phyloP scores from a whole-genome alignment of 164 flowering plant genomes.

The Vitis labrusca region DNA sequence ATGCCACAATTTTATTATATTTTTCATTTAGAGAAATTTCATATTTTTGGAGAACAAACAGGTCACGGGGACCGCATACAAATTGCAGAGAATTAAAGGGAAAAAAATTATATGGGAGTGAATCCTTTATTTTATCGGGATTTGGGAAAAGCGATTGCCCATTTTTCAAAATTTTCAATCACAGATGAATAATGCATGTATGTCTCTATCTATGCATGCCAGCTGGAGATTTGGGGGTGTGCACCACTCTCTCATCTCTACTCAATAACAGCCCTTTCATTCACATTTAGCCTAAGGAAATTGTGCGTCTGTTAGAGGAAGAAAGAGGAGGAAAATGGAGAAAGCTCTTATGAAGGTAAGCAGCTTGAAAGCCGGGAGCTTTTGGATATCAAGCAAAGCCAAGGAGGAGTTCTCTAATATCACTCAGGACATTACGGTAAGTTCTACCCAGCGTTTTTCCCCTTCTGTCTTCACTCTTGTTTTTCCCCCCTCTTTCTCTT shows the following conservation, averaged over 20 bases:
- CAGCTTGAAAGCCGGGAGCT: slow-evolving; percentile 70
- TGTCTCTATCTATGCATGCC: no score
- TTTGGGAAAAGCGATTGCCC: no score
- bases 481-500: background rate
- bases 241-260: background rate
- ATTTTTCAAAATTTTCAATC: no score
- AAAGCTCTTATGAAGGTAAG: slow-evolving; percentile 62
- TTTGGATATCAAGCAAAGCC: slow-evolving; percentile 81
- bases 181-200: no score
- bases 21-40: no score
- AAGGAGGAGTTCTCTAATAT: slow-evolving; percentile 77
- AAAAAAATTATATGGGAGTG: no score
- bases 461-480: background rate
- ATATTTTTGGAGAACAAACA: no score
- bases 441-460: slow-evolving; percentile 4
- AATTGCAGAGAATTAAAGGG: no score
- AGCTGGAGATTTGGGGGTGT: no score
- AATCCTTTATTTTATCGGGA: no score
- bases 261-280: background rate
- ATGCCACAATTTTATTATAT: no score
- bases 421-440: slow-evolving; percentile 68
- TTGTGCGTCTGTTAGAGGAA: background rate
- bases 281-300: background rate
- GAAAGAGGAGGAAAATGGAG: slow-evolving; percentile 55
- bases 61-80: no score